A percentile compares a stretch with the other conserved stretches of the same genome.
Evolutionary conservation across 2,329 filamentous ascomycete genomes (phyloP).

Genomic region (Nigrograna mackinnonii): DNA sequence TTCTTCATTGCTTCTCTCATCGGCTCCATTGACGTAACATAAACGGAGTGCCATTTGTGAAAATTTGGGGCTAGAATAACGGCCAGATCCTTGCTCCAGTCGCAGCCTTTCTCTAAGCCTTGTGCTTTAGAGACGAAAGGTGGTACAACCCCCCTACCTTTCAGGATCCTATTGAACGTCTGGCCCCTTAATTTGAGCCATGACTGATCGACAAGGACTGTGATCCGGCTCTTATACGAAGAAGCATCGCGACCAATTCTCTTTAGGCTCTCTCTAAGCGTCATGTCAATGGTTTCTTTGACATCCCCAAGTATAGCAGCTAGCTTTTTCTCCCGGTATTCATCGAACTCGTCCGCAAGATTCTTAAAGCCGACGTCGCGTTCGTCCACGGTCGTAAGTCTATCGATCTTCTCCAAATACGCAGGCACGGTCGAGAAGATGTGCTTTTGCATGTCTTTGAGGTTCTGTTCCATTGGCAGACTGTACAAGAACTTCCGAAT

Average conservation of each 20-base stretch:
- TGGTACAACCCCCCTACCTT: slow-evolving; percentile 11
- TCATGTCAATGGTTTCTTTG: no score
- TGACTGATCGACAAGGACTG: slow-evolving; percentile 1
- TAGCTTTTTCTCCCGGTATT: neutral
- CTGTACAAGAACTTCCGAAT: slow-evolving; percentile 15
- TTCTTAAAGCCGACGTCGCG: slow-evolving; percentile 15
- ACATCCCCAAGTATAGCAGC: neutral
- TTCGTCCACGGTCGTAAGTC: slow-evolving; percentile 9
- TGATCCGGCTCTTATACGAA: no score
- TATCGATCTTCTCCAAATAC: slow-evolving; percentile 17
- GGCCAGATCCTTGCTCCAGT: slow-evolving; percentile 23
- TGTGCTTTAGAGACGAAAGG: slow-evolving; percentile 17
- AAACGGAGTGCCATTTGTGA: slow-evolving; percentile 10
- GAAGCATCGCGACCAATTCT: no score
- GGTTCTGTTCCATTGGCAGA: slow-evolving; percentile 17
- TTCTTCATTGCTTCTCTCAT: slow-evolving; percentile 5
- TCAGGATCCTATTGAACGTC: slow-evolving; percentile 19
- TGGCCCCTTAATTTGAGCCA: slow-evolving; percentile 11
- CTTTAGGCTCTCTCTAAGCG: no score
- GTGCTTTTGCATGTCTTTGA: slow-evolving; percentile 11
- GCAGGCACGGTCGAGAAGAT: slow-evolving; percentile 6
- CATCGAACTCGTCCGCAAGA: slow-evolving; percentile 18
- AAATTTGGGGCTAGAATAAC: slow-evolving; percentile 13
- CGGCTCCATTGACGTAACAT: slow-evolving; percentile 3
- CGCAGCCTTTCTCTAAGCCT: slow-evolving; percentile 15